These are phyloP conservation scores for Fagopyrum esculentum DNA, from an alignment of 148 eudicot species.

Conservation along the genomic window DNA sequence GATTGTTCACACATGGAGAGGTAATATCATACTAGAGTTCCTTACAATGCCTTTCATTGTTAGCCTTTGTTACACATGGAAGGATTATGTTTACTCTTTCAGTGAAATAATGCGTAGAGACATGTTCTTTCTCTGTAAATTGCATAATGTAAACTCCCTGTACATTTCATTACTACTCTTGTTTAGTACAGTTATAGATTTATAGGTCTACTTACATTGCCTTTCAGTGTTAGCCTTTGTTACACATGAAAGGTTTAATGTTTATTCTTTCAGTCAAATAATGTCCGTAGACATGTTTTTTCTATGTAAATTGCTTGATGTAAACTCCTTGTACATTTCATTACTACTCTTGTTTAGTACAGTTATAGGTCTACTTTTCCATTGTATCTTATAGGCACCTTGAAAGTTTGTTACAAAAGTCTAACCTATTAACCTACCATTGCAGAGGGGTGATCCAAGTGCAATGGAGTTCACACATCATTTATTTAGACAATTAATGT, in stretches of 20 bases:
- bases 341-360: not conserved
- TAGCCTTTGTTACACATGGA: not conserved
- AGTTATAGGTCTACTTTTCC: constrained; percentile 1
- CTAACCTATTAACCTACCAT: constrained; percentile 10
- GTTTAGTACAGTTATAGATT: not conserved
- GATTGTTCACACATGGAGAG: not conserved
- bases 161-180: not conserved
- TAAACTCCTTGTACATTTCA: not conserved
- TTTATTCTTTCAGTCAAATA: not conserved
- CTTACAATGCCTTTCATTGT: not conserved
- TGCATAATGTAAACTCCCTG: not conserved
- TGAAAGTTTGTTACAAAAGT: not conserved
- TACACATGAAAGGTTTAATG: not conserved
- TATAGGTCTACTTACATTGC: not conserved
- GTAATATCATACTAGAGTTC: not conserved
- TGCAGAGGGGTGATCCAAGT: constrained; percentile 67
- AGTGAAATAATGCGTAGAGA: not conserved
- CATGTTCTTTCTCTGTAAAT: not conserved
- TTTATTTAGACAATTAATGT: constrained; percentile 72
- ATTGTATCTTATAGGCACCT: constrained; percentile 5
- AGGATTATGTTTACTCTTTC: not conserved
- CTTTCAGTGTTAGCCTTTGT: not conserved
- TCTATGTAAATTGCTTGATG: not conserved
- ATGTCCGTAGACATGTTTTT: not conserved
- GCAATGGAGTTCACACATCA: constrained; percentile 71